Conservation (phyloP, 1,139 yeast species). For the Diutina pseudorugosa region DNA sequence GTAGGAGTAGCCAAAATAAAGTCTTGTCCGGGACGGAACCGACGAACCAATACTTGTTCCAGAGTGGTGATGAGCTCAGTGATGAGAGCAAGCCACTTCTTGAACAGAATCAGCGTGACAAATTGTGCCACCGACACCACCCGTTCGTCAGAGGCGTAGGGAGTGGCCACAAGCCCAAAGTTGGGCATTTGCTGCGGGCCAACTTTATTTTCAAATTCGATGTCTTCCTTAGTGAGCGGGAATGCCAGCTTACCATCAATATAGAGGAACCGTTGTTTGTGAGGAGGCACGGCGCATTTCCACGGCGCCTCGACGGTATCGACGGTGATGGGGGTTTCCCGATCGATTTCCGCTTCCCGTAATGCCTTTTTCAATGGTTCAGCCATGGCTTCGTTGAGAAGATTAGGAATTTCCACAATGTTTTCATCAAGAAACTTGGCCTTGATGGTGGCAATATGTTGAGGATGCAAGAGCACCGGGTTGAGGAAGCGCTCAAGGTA, state of each 20-base stretch:
- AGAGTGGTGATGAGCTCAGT: slow-evolving; percentile 56
- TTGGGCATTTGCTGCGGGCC: slow-evolving; percentile 45
- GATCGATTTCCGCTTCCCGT: slow-evolving; percentile 40
- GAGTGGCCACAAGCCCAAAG: slow-evolving; percentile 21
- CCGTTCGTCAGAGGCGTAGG: slow-evolving; percentile 14
- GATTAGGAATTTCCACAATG: slow-evolving; percentile 50
- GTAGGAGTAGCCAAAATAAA: slow-evolving; percentile 82
- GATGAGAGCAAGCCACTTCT: slow-evolving; percentile 54
- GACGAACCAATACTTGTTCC: slow-evolving; percentile 60
- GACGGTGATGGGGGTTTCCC: slow-evolving; percentile 45
- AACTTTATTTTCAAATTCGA: slow-evolving; percentile 17
- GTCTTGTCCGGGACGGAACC: slow-evolving; percentile 93
- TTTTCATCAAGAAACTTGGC: slow-evolving; percentile 53
- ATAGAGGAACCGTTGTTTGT: slow-evolving; percentile 79
- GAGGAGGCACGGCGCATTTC: slow-evolving; percentile 91
- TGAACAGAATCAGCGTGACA: slow-evolving; percentile 48
- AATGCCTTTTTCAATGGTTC: slow-evolving; percentile 32
- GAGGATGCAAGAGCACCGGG: slow-evolving; percentile 34
- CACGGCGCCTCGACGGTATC: slow-evolving; percentile 59
- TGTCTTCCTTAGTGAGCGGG: slow-evolving; percentile 17
- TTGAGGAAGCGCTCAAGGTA: slow-evolving; percentile 45
- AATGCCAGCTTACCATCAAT: slow-evolving; percentile 49
- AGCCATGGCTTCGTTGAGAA: slow-evolving; percentile 50
- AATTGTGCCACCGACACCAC: slow-evolving; percentile 47
- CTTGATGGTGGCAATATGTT: slow-evolving; percentile 31